Base-by-base conservation (phyloP, 345 rosid species). In the Eucalyptus polybractea region DNA sequence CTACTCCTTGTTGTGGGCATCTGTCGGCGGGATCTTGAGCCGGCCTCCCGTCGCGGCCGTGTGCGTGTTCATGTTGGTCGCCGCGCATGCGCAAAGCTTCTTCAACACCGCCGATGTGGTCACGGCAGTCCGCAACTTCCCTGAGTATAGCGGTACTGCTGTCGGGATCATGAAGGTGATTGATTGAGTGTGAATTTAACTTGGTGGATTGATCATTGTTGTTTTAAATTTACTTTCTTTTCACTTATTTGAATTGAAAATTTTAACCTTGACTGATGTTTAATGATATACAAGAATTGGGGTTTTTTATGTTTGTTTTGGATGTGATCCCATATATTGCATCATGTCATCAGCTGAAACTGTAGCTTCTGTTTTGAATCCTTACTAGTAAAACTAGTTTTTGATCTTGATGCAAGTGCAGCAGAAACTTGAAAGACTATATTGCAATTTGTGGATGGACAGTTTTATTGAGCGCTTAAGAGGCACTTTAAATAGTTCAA, bases 1-100 rank as follows among this genome's bases (percentile, higher is more conserved):
- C 60, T 95, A 95, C 88, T 96, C 94, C 89, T 62, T 95, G 4
- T 94, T 96, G 50, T 96, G 98, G 97, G 96, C 95, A 27, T 86
- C 97, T 16, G 97, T 95, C 7, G 90, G 89, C 67, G 96, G 96
- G 25, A 44, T 96, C 90, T 90, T 96, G 86, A 88, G 87, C 22
- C 88, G 72, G 47, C 94, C 92, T 33, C 92, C 93, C 87, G 92
- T 92, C 17, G 87, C 56, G 19, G 91, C 51, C 22, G 89, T 93
- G 92, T 92, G 94, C 86, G 17, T 90, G 44, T 89, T 91, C 88
- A 90, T 93, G 93, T 56, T 89, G 37, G 22, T 92, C 37, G 92
- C 93, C 5, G 92, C 93, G 7, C 93, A 91, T 45, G 93, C 89
- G 7, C 92, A 91, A 90, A 88, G 90, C 85, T 93, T 93, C 90